Conservation (phyloP, 805 yeast species). For the Candida ovalis region DNA sequence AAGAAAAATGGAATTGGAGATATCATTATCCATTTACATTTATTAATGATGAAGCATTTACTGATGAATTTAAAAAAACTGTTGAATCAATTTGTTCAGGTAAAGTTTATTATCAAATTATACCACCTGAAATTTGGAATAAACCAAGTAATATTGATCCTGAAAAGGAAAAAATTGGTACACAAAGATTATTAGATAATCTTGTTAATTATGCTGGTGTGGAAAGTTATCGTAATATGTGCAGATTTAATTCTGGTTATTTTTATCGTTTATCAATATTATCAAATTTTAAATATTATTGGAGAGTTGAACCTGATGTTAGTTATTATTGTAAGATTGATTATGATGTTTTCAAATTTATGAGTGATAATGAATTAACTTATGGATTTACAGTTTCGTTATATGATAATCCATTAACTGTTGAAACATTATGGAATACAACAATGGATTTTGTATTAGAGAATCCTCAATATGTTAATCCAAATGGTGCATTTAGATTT, state of each 20-base stretch:
- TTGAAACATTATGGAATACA: slow-evolving; percentile 72
- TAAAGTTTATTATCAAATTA: slow-evolving; percentile 25
- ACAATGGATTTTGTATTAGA: slow-evolving; percentile 59
- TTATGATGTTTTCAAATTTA: slow-evolving; percentile 75
- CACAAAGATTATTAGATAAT: slow-evolving; percentile 30
- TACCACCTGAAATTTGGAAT: slow-evolving; percentile 49
- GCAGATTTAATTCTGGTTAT: slow-evolving; percentile 82
- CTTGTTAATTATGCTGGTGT: slow-evolving; percentile 71
- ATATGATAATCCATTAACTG: slow-evolving; percentile 61
- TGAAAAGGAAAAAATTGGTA: slow-evolving; percentile 19
- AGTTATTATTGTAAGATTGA: slow-evolving; percentile 72
- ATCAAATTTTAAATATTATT: slow-evolving; percentile 74
- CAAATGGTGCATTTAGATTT: slow-evolving; percentile 65
- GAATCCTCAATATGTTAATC: slow-evolving; percentile 55
- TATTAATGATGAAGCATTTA: slow-evolving; percentile 67
- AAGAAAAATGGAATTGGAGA: slow-evolving; percentile 57
- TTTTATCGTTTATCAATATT: slow-evolving; percentile 70
- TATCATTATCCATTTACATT: slow-evolving; percentile 74
- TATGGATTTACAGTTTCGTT: slow-evolving; percentile 77
- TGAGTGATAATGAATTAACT: slow-evolving; percentile 68
- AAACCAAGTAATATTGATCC: slow-evolving; percentile 56
- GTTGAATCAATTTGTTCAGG: slow-evolving; percentile 37
- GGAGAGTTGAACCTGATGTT: slow-evolving; percentile 90
- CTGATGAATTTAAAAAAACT: slow-evolving; percentile 48
- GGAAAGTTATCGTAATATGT: slow-evolving; percentile 82